Evolutionary conservation across 768 basidiomycete genomes (phyloP).

Genomic region (Suillus sp.): DNA sequence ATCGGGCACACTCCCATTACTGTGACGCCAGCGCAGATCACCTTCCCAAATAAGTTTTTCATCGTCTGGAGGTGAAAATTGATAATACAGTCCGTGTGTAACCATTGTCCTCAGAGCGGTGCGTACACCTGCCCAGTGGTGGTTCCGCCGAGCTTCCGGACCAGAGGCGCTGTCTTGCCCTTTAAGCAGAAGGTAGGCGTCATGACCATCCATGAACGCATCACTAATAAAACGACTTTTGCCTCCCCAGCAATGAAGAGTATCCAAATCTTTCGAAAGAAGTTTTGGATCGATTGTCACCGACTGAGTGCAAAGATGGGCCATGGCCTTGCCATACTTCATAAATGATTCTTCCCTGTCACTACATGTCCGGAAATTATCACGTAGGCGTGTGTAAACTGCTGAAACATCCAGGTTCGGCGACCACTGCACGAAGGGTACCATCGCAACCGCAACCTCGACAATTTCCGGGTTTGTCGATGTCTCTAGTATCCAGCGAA

Average conservation of each 20-base stretch:
- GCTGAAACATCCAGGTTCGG: background rate
- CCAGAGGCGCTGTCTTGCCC: no score
- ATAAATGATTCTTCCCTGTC: background rate
- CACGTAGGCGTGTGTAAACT: background rate
- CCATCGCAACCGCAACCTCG: background rate
- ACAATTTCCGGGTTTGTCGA: conserved; percentile 11
- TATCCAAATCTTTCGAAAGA: no score
- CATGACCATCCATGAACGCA: background rate
- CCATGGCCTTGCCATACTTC: no score
- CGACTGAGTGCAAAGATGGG: background rate
- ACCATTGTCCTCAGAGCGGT: background rate
- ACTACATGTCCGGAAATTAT: background rate
- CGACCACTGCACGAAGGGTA: background rate
- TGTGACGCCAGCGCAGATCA: background rate
- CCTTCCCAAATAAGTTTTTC: background rate
- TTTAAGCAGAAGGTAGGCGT: no score
- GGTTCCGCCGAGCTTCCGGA: no score
- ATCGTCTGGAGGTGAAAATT: background rate
- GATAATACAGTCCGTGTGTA: background rate
- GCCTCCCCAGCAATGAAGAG: no score
- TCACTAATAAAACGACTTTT: background rate
- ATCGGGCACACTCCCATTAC: background rate
- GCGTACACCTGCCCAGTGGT: background rate
- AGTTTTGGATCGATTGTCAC: background rate
- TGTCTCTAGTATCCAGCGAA: conserved; percentile 23